Conservation (phyloP, 495 filamentous ascomycete genomes). For the Clavariopsis aquatica region DNA sequence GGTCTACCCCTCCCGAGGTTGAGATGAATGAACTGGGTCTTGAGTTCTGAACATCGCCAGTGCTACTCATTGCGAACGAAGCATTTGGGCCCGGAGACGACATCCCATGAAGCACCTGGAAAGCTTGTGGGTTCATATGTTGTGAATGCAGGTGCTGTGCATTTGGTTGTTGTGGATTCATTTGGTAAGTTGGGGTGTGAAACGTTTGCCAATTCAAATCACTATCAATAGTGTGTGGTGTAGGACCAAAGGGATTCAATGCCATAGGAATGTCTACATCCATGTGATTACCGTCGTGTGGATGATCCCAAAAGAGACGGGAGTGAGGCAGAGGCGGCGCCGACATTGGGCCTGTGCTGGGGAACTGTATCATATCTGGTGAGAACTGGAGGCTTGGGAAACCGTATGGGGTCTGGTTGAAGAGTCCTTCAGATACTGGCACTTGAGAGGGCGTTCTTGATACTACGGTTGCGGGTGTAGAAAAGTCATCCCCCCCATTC, state of each 20-base stretch:
- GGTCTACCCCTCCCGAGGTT: constrained; percentile 39
- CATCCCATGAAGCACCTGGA: constrained; percentile 34
- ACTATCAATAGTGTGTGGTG: constrained; percentile 30
- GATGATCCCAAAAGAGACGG: constrained; percentile 75
- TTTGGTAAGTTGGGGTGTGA: constrained; percentile 24
- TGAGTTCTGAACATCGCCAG: constrained; percentile 12
- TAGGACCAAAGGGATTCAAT: constrained; percentile 43
- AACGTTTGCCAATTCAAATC: constrained; percentile 22
- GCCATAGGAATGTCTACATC: constrained; percentile 37
- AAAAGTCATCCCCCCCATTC: constrained; percentile 38
- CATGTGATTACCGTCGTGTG: constrained; percentile 38
- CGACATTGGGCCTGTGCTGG: constrained; percentile 67
- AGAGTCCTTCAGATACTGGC: constrained; percentile 15
- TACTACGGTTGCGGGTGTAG: constrained; percentile 44
- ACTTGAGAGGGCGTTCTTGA: constrained; percentile 37
- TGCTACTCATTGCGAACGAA: constrained; percentile 16
- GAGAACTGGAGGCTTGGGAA: constrained; percentile 61
- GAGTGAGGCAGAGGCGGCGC: constrained; percentile 67
- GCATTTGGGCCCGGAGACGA: constrained; percentile 21
- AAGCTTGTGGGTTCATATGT: constrained; percentile 32
- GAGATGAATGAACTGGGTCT: constrained; percentile 35
- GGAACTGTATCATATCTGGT: constrained; percentile 69
- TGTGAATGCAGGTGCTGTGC: constrained; percentile 8
- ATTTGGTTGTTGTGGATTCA: constrained; percentile 3
- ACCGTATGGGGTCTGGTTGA: constrained; percentile 43